Percentiles rank a stretch among this genome's conserved stretches.
phyloP scores from a whole-genome alignment of 495 filamentous ascomycete species.

The Aspergillus cavernicola region DNA sequence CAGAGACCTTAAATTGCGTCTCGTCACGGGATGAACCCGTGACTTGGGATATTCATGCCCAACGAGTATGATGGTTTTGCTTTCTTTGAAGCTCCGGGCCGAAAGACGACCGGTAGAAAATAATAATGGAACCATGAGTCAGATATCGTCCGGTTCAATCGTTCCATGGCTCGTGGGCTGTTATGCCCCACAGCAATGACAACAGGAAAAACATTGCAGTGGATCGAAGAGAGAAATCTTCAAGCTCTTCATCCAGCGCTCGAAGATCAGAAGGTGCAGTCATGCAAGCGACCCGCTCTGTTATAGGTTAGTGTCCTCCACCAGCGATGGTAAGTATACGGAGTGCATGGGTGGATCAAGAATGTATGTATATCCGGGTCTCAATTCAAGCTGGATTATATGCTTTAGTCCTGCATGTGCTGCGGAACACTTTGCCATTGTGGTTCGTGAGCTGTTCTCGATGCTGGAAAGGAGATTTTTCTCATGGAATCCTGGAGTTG shows the following conservation, averaged over 20 bases:
- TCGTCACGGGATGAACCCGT: too few species aligned
- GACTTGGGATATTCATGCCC: too few species aligned
- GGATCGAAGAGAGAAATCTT: neutral
- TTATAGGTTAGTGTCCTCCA: neutral
- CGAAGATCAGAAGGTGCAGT: neutral
- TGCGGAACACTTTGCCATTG: conserved; percentile 2
- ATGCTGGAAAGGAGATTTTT: neutral
- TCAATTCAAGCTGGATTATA: neutral
- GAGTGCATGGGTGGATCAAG: neutral
- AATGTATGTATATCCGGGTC: neutral
- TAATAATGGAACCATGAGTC: neutral
- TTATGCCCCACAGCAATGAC: conserved; percentile 2
- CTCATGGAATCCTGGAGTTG: neutral
- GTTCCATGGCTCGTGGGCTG: conserved; percentile 2
- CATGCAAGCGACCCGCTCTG: neutral
- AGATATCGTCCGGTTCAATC: too few species aligned
- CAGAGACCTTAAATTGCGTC: too few species aligned
- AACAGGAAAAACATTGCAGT: neutral
- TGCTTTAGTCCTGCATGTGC: conserved; percentile 7
- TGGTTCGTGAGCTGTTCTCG: neutral
- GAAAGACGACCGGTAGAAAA: neutral
- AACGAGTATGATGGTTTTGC: neutral
- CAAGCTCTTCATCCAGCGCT: neutral
- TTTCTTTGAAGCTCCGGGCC: neutral
- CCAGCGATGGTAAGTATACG: too few species aligned